Base-by-base conservation (phyloP, 1,284 basidiomycete species). In the Leccinum subatratum region DNA sequence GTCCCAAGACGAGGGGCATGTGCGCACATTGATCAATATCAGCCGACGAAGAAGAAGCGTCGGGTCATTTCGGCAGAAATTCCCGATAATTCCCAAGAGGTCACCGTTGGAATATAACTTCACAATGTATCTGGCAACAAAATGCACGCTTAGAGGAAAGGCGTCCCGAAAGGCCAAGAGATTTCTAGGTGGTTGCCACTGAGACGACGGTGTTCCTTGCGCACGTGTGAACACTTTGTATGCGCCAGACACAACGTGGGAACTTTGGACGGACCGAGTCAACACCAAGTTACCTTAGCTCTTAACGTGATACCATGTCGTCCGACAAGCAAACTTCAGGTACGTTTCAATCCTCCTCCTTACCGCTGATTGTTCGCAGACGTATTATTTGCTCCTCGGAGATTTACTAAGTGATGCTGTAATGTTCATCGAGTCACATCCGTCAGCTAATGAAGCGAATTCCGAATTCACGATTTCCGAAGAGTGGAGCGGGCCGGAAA, bases 381-480 rank as follows among this genome's bases (percentile, higher is more conserved):
- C 8, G 7, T 22, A 28, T 59, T 18, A 30, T 20, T 34, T 25
- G 6, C 8, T 16, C 60, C 39, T 25, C 60, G 60, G 60, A 11
- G 6, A 39, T 61, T 59, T 22, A 18, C 16, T 11, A 42, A 42
- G 3, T 18, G 42, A 20, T 34, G 14, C 8, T 18, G 14, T 57
- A 28, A 28, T 39, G 16, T 25, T 18, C 39, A 42, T 18, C 39
- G 39, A 42, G 32, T 32, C 11, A 30, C 9, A 20, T 39, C 22
- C 12, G 9, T 61, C 22, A 42, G 39, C 25, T 9, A 28, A 22
- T 6, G 20, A 62, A 62, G 42, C 64, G 69, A 72, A 67, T 70
- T 74, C 69, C 30, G 71, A 72, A 73, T 72, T 42, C 30, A 14
- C 63, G 42, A 25, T 39, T n/a, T 45, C 60, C 22, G 42, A 28